Base-by-base conservation (phyloP, 176 grass and related monocot species). In the Musa schizocarpa region DNA sequence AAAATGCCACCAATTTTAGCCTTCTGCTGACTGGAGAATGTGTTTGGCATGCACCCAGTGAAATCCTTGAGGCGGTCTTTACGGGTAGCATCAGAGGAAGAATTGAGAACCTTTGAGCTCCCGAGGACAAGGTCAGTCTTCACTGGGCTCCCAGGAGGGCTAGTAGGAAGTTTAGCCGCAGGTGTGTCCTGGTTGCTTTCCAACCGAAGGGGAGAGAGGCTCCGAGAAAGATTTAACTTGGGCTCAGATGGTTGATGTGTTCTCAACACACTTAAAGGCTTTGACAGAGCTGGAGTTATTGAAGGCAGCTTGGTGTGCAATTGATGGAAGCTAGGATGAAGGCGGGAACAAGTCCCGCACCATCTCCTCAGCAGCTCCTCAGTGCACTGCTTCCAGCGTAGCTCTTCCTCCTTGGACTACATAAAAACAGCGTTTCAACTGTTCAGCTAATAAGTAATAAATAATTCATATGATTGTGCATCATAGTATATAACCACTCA, bases 121-220 rank as follows among this genome's bases (percentile, higher is more conserved):
- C 96, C 87, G 48, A 99, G 91, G 52, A 73, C 85, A 67, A 99
- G 88, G 72, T 99, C 96, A 0, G 91, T 99, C 86, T 89, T 94
- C 85, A 99, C 91, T 1, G 81, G 91, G 85, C 91, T 99, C 27
- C 74, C 79, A 0, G 96, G 85, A 7, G 81, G 79, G 65, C 81
- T 89, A 66, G 80, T 89, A 49, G 64, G 86, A 67, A 84, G 71
- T 8, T 57, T 82, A 65, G 50, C 54, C 13, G 50, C 76, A 8
- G 79, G 57, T 63, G 87, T 88, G 55, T 89, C 80, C 77, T 63
- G 80, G 13, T 8, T 80, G 21, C 76, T 76, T 64, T 77, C 86
- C 82, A 87, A 78, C 63, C 80, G 89, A 77, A 91, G 88, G 22
- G 29, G n/a, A 11, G 69, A 59, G 52, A 52, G 58, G 63, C 68